A percentile compares a stretch with the other conserved stretches of the same genome.
phyloP scores from a whole-genome alignment of 495 filamentous ascomycete genomes.

The Penicillium coffeae region DNA sequence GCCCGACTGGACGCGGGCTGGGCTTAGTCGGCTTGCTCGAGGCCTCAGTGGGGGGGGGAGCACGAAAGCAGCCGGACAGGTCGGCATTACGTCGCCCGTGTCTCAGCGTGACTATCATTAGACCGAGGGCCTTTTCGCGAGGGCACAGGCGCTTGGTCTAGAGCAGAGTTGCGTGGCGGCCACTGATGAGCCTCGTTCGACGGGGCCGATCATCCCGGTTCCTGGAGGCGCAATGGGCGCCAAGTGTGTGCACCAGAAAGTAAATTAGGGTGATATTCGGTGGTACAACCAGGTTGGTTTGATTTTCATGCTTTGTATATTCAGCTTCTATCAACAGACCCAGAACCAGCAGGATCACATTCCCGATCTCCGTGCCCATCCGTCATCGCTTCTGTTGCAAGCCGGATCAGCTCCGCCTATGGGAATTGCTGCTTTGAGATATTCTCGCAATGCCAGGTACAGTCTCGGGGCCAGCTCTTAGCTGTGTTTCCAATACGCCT shows the following conservation, averaged over 20 bases:
- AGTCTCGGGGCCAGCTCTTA: not conserved
- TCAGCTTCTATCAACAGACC: not conserved
- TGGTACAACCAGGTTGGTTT: too few species aligned
- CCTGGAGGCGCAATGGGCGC: not conserved
- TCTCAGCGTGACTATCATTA: too few species aligned
- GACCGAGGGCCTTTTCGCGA: too few species aligned
- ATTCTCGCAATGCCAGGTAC: not conserved
- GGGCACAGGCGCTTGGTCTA: too few species aligned
- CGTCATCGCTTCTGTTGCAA: not conserved
- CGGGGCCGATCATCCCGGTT: not conserved
- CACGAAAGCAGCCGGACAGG: too few species aligned
- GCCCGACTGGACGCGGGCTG: not conserved
- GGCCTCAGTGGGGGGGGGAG: not conserved
- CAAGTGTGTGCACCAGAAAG: not conserved
- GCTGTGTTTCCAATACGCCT: not conserved
- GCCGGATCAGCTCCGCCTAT: not conserved
- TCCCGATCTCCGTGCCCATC: not conserved
- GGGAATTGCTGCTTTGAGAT: too few species aligned
- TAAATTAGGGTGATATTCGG: not conserved
- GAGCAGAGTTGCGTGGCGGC: not conserved
- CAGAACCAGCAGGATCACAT: not conserved
- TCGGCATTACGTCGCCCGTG: not conserved
- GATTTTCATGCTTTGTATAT: too few species aligned
- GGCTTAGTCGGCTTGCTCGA: not conserved
- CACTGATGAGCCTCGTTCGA: not conserved